Evolutionary conservation across 306 rosid genomes (phyloP).

Genomic region (Prunus campanulata): DNA sequence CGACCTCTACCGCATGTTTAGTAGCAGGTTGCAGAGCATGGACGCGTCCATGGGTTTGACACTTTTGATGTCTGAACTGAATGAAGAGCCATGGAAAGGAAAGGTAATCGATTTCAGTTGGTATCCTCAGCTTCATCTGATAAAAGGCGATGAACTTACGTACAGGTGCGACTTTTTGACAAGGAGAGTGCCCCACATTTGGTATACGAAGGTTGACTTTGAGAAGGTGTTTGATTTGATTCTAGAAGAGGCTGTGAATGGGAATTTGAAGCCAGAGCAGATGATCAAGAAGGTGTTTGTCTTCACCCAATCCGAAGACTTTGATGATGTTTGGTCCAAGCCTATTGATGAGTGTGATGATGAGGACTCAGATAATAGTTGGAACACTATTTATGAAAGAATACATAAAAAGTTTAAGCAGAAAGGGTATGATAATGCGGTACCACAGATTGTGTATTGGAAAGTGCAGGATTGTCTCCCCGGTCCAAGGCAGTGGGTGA

Average conservation of each 20-base stretch:
- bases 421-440: neutral
- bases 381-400: too few species aligned
- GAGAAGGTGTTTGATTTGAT: constrained; percentile 9
- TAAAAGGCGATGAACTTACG: constrained; percentile 34
- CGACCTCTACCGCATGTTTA: too few species aligned
- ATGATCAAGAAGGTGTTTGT: neutral
- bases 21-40: too few species aligned
- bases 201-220: constrained; percentile 32
- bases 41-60: constrained; percentile 42
- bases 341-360: too few species aligned
- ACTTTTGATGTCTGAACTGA: constrained; percentile 16
- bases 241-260: neutral
- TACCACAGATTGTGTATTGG: neutral
- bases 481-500: neutral
- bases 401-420: neutral
- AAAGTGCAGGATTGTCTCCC: too few species aligned
- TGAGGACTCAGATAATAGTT: too few species aligned
- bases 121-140: constrained; percentile 38
- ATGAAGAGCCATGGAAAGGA: constrained; percentile 56
- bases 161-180: constrained; percentile 27
- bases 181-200: constrained; percentile 5
- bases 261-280: neutral
- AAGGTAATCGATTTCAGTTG: constrained; percentile 43
- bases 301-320: neutral
- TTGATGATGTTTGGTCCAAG: too few species aligned